These are phyloP conservation scores for Datisca glomerata DNA, from an alignment of 306 rosid species.

Conservation along the genomic window DNA sequence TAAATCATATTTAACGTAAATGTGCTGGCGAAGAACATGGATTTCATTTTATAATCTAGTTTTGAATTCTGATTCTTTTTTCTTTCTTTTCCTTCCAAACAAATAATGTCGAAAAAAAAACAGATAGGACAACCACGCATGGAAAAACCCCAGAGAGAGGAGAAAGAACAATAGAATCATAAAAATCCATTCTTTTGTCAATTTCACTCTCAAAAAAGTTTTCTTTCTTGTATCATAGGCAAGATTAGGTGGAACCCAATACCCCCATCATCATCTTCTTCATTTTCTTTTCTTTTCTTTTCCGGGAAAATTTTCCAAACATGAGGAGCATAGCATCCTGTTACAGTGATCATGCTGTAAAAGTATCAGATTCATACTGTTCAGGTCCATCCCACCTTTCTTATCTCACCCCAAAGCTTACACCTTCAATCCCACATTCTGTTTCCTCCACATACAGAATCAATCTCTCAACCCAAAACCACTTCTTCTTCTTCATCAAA, in stretches of 20 bases:
- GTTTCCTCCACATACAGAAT: slow-evolving; percentile 44
- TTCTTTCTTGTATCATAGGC: slow-evolving; percentile 16
- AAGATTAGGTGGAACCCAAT: slow-evolving; percentile 8
- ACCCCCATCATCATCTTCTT: slow-evolving; percentile 5
- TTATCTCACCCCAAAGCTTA: slow-evolving; percentile 32
- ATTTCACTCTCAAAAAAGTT: slow-evolving; percentile 21
- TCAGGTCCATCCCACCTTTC: slow-evolving; percentile 51
- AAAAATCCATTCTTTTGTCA: slow-evolving; percentile 17
- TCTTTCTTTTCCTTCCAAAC: neutral
- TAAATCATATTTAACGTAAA: slow-evolving; percentile 10
- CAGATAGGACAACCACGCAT: slow-evolving; percentile 10
- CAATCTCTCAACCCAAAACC: slow-evolving; percentile 24
- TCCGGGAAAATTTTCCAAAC: neutral
- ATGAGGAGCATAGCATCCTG: slow-evolving; percentile 72
- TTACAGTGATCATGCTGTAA: slow-evolving; percentile 77
- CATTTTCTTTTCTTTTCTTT: slow-evolving; percentile 3
- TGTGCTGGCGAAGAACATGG: slow-evolving; percentile 10
- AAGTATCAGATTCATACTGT: slow-evolving; percentile 74
- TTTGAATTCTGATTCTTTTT: neutral
- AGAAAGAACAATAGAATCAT: neutral
- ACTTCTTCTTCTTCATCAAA: slow-evolving; percentile 22
- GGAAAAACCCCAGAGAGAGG: slow-evolving; percentile 17
- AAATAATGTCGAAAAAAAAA: slow-evolving; percentile 1
- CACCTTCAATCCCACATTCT: slow-evolving; percentile 32
- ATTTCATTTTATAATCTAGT: slow-evolving; percentile 9